Base-by-base conservation (phyloP, 1,284 basidiomycete species). In the Cryptococcus amylolentus region DNA sequence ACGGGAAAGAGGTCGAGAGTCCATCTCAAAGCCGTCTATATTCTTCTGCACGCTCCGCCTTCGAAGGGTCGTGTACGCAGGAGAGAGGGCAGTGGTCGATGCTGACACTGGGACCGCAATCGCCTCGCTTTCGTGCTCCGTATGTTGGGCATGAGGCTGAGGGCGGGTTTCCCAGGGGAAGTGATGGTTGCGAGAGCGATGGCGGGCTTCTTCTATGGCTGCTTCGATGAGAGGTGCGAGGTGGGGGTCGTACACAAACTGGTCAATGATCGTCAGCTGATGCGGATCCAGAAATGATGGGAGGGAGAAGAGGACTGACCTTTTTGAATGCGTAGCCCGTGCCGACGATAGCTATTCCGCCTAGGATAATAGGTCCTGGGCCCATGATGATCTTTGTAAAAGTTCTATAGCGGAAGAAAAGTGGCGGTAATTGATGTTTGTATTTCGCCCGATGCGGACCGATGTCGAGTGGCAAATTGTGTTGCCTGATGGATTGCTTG, bases 211-310 rank as follows among this genome's bases (percentile, higher is more conserved):
- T 10, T 67, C 64, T 20, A 72, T 54, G 45, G 72, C 55, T 3
- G 70, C 70, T 48, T 75, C 73, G 45, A 75, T 57, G 41, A 63
- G 51, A 5, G 67, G 70, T 1, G 71, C 70, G 12, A 75, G 64
- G 48, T 75, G 73, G 0, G 72, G 71, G 56, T 75, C 73, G 56
- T 75, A 75, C 27, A 75, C 58, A 48, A 70, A 72, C 73, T 75
- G 48, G 16, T 16, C 12, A 10, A 26, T 20, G 42, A 37, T 13
- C 12, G 37, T 26, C 16, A 38, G 43, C 28, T 28, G 51, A 51
- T 16, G 45, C 28, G 5, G 14, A 28, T 18, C 14, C 52, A 46
- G 10, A 48, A 16, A 28, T 2, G 23, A 49, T 45, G 39, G 37
- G 35, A 20, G 40, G 49, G 31, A 46, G 39, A 31, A 31, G 16